A percentile compares a stretch with the other conserved stretches of the same genome.
Evolutionary conservation across 1,284 basidiomycete genomes (phyloP).

Genomic region (Austropuccinia psidii): DNA sequence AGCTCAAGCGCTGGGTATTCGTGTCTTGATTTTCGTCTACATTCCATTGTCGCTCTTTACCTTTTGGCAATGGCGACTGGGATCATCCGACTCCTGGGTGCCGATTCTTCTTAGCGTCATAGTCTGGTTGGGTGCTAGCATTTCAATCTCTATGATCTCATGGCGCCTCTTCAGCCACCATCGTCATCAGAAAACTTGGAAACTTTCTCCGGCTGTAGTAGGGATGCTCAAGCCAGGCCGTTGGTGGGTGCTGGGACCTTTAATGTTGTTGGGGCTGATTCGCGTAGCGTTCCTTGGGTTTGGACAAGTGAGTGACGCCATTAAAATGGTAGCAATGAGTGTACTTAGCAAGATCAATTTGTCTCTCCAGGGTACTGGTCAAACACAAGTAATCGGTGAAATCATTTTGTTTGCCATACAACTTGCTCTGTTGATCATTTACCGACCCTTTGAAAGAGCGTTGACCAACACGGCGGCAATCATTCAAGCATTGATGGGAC

Average conservation of each 20-base stretch:
- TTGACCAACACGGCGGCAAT: slow-evolving; percentile 44
- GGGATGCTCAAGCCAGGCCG: slow-evolving; percentile 9
- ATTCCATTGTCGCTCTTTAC: slow-evolving; percentile 24
- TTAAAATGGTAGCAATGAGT: not conserved
- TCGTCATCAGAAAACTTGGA: not conserved
- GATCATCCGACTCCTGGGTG: slow-evolving; percentile 7
- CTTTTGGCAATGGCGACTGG: slow-evolving; percentile 33
- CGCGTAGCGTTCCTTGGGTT: slow-evolving; percentile 41
- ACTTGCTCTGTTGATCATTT: slow-evolving; percentile 42
- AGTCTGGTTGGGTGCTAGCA: not conserved
- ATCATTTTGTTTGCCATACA: slow-evolving; percentile 44
- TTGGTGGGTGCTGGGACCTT: slow-evolving; percentile 42
- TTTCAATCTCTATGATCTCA: not conserved
- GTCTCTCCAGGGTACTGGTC: slow-evolving; percentile 38
- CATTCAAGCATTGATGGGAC: slow-evolving; percentile 42
- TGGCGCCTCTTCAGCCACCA: slow-evolving; percentile 14
- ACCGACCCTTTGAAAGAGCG: slow-evolving; percentile 43
- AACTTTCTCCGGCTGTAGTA: not conserved
- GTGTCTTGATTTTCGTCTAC: slow-evolving; percentile 2
- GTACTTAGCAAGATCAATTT: not conserved
- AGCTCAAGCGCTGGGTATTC: not conserved
- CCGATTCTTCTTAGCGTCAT: slow-evolving; percentile 27
- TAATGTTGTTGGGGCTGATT: slow-evolving; percentile 44
- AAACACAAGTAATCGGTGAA: slow-evolving; percentile 45
- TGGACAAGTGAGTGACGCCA: slow-evolving; percentile 38